phyloP scores from a whole-genome alignment of 2,329 filamentous ascomycete species.

The Trichoderma polysporum region DNA sequence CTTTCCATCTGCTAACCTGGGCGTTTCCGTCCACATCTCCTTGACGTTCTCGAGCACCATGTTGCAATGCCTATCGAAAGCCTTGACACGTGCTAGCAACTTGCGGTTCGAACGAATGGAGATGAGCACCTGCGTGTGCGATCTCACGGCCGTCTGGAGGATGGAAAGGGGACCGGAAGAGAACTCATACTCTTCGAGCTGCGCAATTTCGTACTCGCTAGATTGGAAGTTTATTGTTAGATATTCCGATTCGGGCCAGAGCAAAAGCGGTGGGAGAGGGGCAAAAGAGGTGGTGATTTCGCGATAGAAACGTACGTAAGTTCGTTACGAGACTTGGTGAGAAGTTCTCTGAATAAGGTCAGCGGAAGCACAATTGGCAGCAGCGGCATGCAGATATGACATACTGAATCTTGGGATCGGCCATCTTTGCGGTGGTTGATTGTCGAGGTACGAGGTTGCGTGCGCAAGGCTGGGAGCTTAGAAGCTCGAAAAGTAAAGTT shows the following conservation, averaged over 20 bases:
- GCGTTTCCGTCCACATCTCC: constrained; percentile 99
- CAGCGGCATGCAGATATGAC: constrained; percentile 28
- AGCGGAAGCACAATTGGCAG: constrained; percentile 25
- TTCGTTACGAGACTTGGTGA: constrained; percentile 83
- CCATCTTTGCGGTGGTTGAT: constrained; percentile 45
- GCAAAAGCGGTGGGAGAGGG: constrained; percentile 18
- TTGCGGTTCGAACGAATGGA: constrained; percentile 98
- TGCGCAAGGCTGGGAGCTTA: constrained; percentile 37
- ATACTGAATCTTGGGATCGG: constrained; percentile 72
- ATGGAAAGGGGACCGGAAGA: constrained; percentile 68
- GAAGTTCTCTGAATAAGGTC: constrained; percentile 67
- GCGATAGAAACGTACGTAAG: constrained; percentile 71
- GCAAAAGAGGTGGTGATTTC: constrained; percentile 21
- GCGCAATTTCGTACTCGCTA: constrained; percentile 87
- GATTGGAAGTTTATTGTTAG: constrained; percentile 22
- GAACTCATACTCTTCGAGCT: constrained; percentile 61
- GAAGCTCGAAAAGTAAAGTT: constrained; percentile 39
- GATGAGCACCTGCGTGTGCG: constrained; percentile 93
- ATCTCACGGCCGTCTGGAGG: constrained; percentile 92
- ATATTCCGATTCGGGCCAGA: neutral
- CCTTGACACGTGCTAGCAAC: constrained; percentile 93
- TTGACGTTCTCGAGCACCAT: constrained; percentile 93
- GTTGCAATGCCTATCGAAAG: constrained; percentile 98
- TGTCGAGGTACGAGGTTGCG: constrained; percentile 26
- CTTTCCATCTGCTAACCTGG: constrained; percentile 77